These are phyloP conservation scores for Canariomyces notabilis DNA, from an alignment of 2,329 filamentous ascomycete genomes.

Conservation along the genomic window DNA sequence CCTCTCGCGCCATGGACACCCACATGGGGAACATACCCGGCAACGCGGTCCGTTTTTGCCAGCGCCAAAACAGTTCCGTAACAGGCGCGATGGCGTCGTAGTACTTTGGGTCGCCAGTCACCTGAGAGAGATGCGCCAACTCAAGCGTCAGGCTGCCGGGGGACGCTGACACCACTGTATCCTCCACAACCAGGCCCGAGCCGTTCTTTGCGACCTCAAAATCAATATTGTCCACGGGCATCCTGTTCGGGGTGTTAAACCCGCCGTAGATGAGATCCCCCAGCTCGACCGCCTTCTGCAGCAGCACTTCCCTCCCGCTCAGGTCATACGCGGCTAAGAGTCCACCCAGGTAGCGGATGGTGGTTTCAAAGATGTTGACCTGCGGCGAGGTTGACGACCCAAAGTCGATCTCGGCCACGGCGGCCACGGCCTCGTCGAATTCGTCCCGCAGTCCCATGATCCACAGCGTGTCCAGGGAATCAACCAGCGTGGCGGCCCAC, in stretches of 20 bases:
- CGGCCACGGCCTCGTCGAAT: conserved; percentile 46
- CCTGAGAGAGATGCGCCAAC: conserved; percentile 65
- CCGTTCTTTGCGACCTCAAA: conserved; percentile 38
- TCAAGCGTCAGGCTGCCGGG: conserved; percentile 64
- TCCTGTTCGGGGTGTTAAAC: conserved; percentile 43
- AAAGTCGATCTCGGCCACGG: conserved; percentile 44
- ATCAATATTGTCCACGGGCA: conserved; percentile 42
- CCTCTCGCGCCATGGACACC: conserved; percentile 52
- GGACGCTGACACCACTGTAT: conserved; percentile 37
- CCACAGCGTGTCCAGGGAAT: conserved; percentile 47
- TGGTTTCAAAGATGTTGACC: conserved; percentile 36
- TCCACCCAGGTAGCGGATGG: conserved; percentile 31
- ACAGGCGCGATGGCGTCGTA: conserved; percentile 70
- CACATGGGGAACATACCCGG: conserved; percentile 69
- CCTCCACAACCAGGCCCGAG: conserved; percentile 31
- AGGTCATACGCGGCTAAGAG: conserved; percentile 30
- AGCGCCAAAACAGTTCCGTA: conserved; percentile 53
- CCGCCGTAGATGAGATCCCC: conserved; percentile 43
- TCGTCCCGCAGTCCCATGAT: conserved; percentile 52
- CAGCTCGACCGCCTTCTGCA: conserved; percentile 41
- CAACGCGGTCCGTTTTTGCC: conserved; percentile 60
- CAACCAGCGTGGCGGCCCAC: conserved; percentile 25
- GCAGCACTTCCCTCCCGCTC: conserved; percentile 28
- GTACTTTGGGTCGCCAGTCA: conserved; percentile 67
- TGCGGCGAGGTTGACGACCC: conserved; percentile 26